Conservation (phyloP, 176 grass and related monocot genomes). For the Aegilops longissima region DNA sequence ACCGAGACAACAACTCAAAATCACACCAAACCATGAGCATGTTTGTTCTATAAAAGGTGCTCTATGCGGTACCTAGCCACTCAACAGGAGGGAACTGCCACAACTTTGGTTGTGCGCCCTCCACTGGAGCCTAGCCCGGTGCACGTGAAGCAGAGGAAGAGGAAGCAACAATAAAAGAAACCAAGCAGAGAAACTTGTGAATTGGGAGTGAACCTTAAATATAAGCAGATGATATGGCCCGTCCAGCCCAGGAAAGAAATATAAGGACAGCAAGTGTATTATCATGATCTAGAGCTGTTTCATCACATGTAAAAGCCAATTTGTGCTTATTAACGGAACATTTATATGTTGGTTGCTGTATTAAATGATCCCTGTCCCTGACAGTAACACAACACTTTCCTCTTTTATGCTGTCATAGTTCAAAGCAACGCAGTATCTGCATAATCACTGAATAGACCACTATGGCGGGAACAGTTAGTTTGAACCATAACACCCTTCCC, state of each 20-base stretch:
- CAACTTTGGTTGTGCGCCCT: not conserved
- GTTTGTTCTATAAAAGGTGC: not conserved
- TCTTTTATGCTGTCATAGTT: not conserved
- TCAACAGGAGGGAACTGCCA: not conserved
- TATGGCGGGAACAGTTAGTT: not conserved
- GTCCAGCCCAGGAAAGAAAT: not conserved
- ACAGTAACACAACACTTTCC: not conserved
- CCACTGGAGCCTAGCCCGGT: not conserved
- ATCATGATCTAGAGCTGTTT: slow-evolving; percentile 2
- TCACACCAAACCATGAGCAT: not conserved
- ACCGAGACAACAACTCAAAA: not conserved
- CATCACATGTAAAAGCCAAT: slow-evolving; percentile 9
- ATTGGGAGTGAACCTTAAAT: not conserved
- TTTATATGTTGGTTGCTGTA: not conserved
- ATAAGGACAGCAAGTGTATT: not conserved
- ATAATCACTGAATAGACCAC: not conserved
- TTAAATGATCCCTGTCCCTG: slow-evolving; percentile 5
- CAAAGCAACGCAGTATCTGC: not conserved
- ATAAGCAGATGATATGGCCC: not conserved
- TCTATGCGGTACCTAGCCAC: not conserved
- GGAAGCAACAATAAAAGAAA: not conserved
- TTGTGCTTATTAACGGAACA: not conserved
- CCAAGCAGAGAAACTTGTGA: not conserved
- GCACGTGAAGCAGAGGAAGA: not conserved
- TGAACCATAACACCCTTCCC: not conserved